Percentiles rank a stretch among this genome's conserved stretches.
These are phyloP conservation scores for Rhodotorula sphaerocarpa DNA, from an alignment of 768 basidiomycete species.

Conservation along the genomic window DNA sequence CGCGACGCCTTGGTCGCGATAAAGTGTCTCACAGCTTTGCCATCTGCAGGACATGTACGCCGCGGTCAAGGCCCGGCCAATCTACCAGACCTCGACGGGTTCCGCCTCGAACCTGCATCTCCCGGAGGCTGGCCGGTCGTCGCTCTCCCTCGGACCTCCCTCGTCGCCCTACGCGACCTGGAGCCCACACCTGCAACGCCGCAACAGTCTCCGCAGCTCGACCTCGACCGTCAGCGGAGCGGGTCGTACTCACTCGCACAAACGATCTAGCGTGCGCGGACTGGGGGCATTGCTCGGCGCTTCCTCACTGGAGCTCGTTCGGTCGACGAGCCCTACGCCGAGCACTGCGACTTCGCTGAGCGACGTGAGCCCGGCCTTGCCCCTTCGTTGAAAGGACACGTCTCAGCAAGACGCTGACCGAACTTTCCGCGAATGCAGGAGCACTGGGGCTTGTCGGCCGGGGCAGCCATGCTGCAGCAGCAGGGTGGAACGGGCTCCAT, in stretches of 20 bases:
- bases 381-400: too few species aligned
- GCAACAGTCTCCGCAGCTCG: constrained; percentile 52
- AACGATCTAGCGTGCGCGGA: constrained; percentile 85
- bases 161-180: constrained; percentile 38
- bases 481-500: constrained; percentile 56
- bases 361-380: constrained; percentile 47
- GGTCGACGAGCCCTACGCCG: constrained; percentile 86
- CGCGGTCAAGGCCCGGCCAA: constrained; percentile 57
- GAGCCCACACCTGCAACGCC: constrained; percentile 27
- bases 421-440: constrained; percentile 49
- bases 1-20: background rate
- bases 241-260: constrained; percentile 54
- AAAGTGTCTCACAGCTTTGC: background rate
- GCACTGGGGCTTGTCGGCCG: constrained; percentile 24
- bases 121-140: constrained; percentile 29
- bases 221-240: constrained; percentile 1
- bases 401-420: too few species aligned
- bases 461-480: constrained; percentile 15
- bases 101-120: constrained; percentile 34
- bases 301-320: constrained; percentile 57
- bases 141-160: constrained; percentile 21
- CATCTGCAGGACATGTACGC: constrained; percentile 74
- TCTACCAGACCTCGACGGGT: constrained; percentile 28
- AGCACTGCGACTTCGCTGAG: constrained; percentile 83
- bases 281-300: constrained; percentile 68